Conservation (phyloP, 192 early-diverging fungal genomes). For the Entomortierella lignicola region DNA sequence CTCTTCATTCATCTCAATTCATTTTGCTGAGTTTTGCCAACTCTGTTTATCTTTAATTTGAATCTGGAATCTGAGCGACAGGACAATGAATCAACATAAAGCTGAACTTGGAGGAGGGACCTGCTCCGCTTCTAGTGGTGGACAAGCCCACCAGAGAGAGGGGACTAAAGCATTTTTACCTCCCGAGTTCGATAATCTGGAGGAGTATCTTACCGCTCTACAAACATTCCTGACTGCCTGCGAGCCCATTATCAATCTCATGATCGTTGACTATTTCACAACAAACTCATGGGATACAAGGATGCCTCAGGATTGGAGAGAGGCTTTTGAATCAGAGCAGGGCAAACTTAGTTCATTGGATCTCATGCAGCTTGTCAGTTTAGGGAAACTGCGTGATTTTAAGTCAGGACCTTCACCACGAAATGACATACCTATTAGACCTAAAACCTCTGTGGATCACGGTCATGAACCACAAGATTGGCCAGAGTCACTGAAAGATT, state of each 20-base stretch:
- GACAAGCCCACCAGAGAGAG: not conserved
- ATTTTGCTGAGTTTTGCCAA: too few species aligned
- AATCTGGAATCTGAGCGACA: not conserved
- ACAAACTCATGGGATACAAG: conserved; percentile 58
- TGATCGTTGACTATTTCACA: conserved; percentile 64
- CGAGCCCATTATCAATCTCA: conserved; percentile 36
- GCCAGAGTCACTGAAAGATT: conserved; percentile 58
- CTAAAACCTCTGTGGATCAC: not conserved
- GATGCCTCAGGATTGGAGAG: conserved; percentile 57
- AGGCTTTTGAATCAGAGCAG: conserved; percentile 48
- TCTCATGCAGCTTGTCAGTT: conserved; percentile 49
- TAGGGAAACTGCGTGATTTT: conserved; percentile 30
- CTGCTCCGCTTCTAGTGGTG: not conserved
- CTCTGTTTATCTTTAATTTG: too few species aligned
- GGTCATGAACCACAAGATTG: conserved; percentile 44
- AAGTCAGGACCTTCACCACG: conserved; percentile 10
- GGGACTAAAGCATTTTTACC: conserved; percentile 20
- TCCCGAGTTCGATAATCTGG: conserved; percentile 31
- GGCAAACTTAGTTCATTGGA: conserved; percentile 42
- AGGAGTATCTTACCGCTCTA: conserved; percentile 27
- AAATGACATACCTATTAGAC: not conserved
- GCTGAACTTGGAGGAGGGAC: not conserved
- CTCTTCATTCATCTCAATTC: too few species aligned
- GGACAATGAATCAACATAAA: not conserved
- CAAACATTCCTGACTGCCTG: conserved; percentile 16